A percentile compares a stretch with the other conserved stretches of the same genome.
phyloP scores from a whole-genome alignment of 768 basidiomycete genomes.

The Suillus subluteus region DNA sequence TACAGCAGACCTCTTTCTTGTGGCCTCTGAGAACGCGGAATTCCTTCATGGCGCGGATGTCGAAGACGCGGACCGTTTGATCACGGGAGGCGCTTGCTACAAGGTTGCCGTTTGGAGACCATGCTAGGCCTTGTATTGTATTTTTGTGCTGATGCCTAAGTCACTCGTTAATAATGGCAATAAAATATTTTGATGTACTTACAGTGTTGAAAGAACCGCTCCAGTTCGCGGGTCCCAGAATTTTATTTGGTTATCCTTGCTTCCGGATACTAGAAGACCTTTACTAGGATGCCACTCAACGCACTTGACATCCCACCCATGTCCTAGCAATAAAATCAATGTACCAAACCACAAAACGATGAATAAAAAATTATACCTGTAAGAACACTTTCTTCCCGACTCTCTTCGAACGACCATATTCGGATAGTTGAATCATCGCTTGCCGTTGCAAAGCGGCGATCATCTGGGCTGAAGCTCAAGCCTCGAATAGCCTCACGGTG shows the following conservation, averaged over 20 bases:
- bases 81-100: slow-evolving; percentile 96
- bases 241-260: slow-evolving; percentile 97
- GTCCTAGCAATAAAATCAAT: slow-evolving; percentile 58
- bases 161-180: background rate
- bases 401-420: slow-evolving; percentile 95
- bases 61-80: slow-evolving; percentile 93
- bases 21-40: slow-evolving; percentile 91
- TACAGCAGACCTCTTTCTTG: slow-evolving; percentile 98
- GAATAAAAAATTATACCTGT: slow-evolving; percentile 55
- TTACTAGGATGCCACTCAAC: slow-evolving; percentile 99
- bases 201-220: slow-evolving; percentile 90
- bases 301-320: slow-evolving; percentile 98
- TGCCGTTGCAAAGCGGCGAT: slow-evolving; percentile 89
- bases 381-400: slow-evolving; percentile 83
- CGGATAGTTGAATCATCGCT: slow-evolving; percentile 95
- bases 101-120: slow-evolving; percentile 94
- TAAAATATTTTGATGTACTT: slow-evolving; percentile 29
- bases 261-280: slow-evolving; percentile 91
- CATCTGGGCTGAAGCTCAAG: slow-evolving; percentile 90
- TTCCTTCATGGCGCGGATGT: slow-evolving; percentile 98
- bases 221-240: slow-evolving; percentile 99
- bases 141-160: slow-evolving; percentile 94
- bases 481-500: slow-evolving; percentile 95
- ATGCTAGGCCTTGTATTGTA: slow-evolving; percentile 89
- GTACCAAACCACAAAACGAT: slow-evolving; percentile 1